Evolutionary conservation across 768 basidiomycete species (phyloP), one percentile per base, ranked within the genome.

Genomic region (Lentinula boryana): DNA sequence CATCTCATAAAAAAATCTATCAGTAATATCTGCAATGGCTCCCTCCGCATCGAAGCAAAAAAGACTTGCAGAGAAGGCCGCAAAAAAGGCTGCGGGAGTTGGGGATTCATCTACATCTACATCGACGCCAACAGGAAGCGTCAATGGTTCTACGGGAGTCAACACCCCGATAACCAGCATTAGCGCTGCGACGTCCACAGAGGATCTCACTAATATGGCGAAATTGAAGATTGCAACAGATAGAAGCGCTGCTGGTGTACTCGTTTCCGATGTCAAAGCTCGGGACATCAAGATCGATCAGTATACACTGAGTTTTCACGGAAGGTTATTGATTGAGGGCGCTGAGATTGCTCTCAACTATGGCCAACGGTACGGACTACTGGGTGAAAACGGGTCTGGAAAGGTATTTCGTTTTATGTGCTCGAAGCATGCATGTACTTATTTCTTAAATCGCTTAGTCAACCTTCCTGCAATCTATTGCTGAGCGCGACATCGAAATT

Each of bases 371-470:
- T 99, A 99, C 69, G 97, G 97, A 73, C 80, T 99, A 35, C 79
- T 99, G 46, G 96, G 96, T 40, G 94, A 98, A 73, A 98, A 99
- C 71, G 96, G 96, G 35, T 95, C 92, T n/a, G 96, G 96, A 78
- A 99, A 99, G 87, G 95, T 95, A 63, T 58, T 77, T 67, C 40
- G 23, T 40, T 57, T 0, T 52, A 52, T 48, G 59, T 52, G 36
- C 36, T 32, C 52, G 6, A 58, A 59, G 54, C 46, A 31, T 57
- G 16, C 54, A 54, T 52, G 6, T 44, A 23, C 13, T 38, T 38
- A 38, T 38, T 7, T 33, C 31, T 16, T 10, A 27, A 15, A 5
- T 54, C 16, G n/a, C 35, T 23, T 61, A 86, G 86, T 88, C 85
- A 8, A 88, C 88, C 8, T 85, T 88, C 73, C 77, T 88, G 41